These are phyloP conservation scores for Podaxis sp. DNA, from an alignment of 768 basidiomycete genomes.

Conservation along the genomic window DNA sequence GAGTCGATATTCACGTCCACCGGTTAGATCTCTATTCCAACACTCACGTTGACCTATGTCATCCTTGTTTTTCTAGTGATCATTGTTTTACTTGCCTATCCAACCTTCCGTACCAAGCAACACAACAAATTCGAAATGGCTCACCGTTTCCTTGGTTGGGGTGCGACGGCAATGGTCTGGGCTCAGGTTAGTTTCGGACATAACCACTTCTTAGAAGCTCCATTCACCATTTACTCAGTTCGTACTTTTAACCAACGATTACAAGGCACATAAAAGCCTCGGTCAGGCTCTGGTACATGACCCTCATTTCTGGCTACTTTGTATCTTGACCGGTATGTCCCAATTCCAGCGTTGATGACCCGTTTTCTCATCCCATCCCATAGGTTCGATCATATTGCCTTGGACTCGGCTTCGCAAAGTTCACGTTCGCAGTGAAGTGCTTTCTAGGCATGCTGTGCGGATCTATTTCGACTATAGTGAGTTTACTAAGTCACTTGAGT, in stretches of 20 bases:
- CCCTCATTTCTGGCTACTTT: conserved; percentile 55
- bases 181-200: conserved; percentile 35
- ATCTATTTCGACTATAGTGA: conserved; percentile 59
- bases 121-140: conserved; percentile 55
- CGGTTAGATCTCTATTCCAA: conserved; percentile 42
- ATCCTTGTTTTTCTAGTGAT: conserved; percentile 46
- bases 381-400: conserved; percentile 53
- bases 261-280: conserved; percentile 35
- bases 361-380: background rate
- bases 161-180: conserved; percentile 51
- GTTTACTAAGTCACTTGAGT: conserved; percentile 12
- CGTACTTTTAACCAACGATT: conserved; percentile 52
- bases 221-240: conserved; percentile 29
- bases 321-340: conserved; percentile 42
- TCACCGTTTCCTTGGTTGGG: conserved; percentile 60
- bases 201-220: background rate
- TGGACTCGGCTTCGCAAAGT: conserved; percentile 60
- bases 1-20: background rate
- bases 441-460: conserved; percentile 57
- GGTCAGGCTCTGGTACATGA: conserved; percentile 41
- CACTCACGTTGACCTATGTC: conserved; percentile 49
- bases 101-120: conserved; percentile 40
- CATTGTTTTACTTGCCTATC: conserved; percentile 53
- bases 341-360: background rate
- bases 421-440: conserved; percentile 47